Percentiles rank a stretch among this genome's conserved stretches.
These are phyloP conservation scores for Colletotrichum lindemuthianum DNA, from an alignment of 2,329 filamentous ascomycete species.

Conservation along the genomic window DNA sequence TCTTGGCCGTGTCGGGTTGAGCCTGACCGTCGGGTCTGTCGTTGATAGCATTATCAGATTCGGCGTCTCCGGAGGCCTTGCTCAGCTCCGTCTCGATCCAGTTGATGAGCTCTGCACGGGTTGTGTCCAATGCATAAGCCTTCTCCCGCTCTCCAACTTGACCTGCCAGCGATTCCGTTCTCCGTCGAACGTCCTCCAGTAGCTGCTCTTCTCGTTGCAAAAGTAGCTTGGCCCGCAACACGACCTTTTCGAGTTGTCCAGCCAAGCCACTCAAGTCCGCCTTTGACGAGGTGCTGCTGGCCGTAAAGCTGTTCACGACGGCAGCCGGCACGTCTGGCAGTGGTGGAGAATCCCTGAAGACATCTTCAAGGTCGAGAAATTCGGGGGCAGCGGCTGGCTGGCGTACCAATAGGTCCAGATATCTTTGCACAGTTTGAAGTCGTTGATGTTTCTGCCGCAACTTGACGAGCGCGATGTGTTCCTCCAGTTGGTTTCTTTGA, in stretches of 20 bases:
- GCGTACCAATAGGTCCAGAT: constrained; percentile 60
- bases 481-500: constrained; percentile 50
- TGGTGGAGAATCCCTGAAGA: constrained; percentile 55
- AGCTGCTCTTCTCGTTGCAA: constrained; percentile 66
- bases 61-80: constrained; percentile 55
- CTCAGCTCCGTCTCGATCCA: constrained; percentile 73
- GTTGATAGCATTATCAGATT: constrained; percentile 33
- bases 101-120: constrained; percentile 68
- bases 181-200: constrained; percentile 52
- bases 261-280: constrained; percentile 59
- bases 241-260: constrained; percentile 65
- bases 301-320: constrained; percentile 60
- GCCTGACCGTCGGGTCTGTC: constrained; percentile 37
- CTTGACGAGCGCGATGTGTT: constrained; percentile 62
- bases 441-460: constrained; percentile 62
- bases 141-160: constrained; percentile 52
- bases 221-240: constrained; percentile 66
- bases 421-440: constrained; percentile 60
- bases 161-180: constrained; percentile 39
- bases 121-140: constrained; percentile 63
- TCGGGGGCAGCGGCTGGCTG: constrained; percentile 62
- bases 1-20: constrained; percentile 38
- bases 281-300: constrained; percentile 50
- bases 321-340: constrained; percentile 63
- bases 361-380: constrained; percentile 59